These are phyloP conservation scores for Diddensiella transvaalensis DNA, from an alignment of 805 yeast genomes.

Conservation along the genomic window DNA sequence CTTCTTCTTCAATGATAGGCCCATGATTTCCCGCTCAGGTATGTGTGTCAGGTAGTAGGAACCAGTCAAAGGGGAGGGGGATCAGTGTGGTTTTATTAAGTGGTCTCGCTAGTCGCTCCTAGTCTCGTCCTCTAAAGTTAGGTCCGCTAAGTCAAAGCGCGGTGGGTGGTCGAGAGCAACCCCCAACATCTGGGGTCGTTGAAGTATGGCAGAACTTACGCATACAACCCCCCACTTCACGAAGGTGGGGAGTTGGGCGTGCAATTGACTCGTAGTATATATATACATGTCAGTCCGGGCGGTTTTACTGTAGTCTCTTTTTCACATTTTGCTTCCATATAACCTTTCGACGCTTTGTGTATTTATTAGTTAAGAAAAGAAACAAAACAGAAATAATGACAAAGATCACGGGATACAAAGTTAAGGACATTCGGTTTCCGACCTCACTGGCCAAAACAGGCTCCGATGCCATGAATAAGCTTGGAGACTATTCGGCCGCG, in stretches of 20 bases:
- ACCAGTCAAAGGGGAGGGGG: not conserved
- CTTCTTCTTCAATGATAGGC: constrained; percentile 20
- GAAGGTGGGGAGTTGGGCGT: no score
- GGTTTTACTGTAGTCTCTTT: no score
- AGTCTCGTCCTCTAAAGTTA: not conserved
- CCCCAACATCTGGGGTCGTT: not conserved
- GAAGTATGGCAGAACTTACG: no score
- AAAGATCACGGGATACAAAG: constrained; percentile 29
- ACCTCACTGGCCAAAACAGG: constrained; percentile 39
- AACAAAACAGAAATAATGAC: not conserved
- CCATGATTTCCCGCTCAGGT: not conserved
- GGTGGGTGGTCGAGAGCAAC: not conserved
- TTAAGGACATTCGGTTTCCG: constrained; percentile 37
- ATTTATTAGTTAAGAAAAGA: no score
- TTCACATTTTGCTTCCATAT: no score
- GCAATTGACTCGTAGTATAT: no score
- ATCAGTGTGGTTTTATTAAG: not conserved
- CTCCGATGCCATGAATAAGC: constrained; percentile 40
- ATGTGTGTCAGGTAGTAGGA: no score
- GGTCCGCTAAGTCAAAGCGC: not conserved
- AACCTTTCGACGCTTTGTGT: no score
- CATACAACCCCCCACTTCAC: no score
- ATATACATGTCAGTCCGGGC: no score
- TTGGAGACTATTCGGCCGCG: constrained; percentile 40
- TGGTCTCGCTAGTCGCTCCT: not conserved